Evolutionary conservation across 2,329 filamentous ascomycete genomes (phyloP).

Genomic region (Pyrenochaeta sp.): DNA sequence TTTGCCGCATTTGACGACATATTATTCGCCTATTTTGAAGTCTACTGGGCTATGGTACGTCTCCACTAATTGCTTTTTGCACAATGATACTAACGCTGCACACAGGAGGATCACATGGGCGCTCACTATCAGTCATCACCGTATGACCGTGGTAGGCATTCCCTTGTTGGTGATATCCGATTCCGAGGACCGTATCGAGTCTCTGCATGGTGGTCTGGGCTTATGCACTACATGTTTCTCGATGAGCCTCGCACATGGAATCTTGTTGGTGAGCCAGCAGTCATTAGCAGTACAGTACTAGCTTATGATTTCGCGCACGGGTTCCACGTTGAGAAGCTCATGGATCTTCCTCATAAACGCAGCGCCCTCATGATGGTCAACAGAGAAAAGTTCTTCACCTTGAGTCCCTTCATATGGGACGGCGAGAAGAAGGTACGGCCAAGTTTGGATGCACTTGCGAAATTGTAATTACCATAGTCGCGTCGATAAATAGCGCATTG

Average conservation of each 20-base stretch:
- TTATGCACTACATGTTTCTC: conserved; percentile 67
- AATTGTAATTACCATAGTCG: conserved; percentile 25
- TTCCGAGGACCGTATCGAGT: conserved; percentile 65
- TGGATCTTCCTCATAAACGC: conserved; percentile 76
- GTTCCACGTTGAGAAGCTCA: conserved; percentile 74
- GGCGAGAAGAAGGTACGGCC: conserved; percentile 45
- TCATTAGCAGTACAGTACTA: conserved; percentile 72
- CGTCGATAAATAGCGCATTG: background rate
- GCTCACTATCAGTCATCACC: conserved; percentile 64
- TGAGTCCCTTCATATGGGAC: conserved; percentile 62
- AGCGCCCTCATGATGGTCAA: conserved; percentile 71
- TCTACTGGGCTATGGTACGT: conserved; percentile 76
- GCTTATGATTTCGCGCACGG: conserved; percentile 79
- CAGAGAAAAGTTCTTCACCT: conserved; percentile 73
- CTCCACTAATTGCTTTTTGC: background rate
- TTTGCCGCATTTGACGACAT: conserved; percentile 75
- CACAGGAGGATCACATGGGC: conserved; percentile 66
- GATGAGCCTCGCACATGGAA: conserved; percentile 64
- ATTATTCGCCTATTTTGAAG: conserved; percentile 79
- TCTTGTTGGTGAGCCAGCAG: conserved; percentile 74
- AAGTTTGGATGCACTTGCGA: conserved; percentile 43
- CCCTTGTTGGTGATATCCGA: conserved; percentile 63
- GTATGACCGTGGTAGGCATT: conserved; percentile 67
- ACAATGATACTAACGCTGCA: conserved; percentile 21
- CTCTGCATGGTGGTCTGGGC: conserved; percentile 64